Percentiles rank a stretch among this genome's conserved stretches.
Conservation (phyloP, 257 asterid genomes). For the Salvia splendens region DNA sequence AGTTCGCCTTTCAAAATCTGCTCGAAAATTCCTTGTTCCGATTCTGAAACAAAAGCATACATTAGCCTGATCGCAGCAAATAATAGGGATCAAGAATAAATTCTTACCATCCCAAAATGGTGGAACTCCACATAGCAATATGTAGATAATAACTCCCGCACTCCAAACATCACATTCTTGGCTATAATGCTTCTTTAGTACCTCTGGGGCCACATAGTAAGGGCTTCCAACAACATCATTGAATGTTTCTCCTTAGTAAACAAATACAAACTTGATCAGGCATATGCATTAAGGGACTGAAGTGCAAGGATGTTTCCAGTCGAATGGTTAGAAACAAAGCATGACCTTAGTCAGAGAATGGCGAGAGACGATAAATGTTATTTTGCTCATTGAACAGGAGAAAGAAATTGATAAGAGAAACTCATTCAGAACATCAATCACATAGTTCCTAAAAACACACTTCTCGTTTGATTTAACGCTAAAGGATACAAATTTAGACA, state of each 20-base stretch:
- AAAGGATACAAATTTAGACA: too few species aligned
- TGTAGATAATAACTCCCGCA: conserved; percentile 74
- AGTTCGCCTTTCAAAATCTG: conserved; percentile 64
- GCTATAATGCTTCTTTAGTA: conserved; percentile 57
- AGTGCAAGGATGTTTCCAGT: not conserved
- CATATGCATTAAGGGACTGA: not conserved
- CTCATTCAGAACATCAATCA: not conserved
- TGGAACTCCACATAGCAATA: conserved; percentile 67
- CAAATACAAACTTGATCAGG: conserved; percentile 14
- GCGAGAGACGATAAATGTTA: too few species aligned
- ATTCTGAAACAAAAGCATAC: conserved; percentile 42
- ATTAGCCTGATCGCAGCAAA: conserved; percentile 11
- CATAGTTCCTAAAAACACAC: not conserved
- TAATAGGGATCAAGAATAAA: conserved; percentile 1
- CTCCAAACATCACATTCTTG: conserved; percentile 78
- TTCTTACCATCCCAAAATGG: conserved; percentile 78
- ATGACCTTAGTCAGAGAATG: not conserved
- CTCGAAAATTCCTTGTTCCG: conserved; percentile 69
- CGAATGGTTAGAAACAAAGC: not conserved
- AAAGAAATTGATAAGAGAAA: conserved; percentile 4
- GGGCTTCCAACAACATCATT: conserved; percentile 74
- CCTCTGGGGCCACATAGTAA: conserved; percentile 81
- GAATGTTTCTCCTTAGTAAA: conserved; percentile 51
- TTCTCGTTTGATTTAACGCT: not conserved
- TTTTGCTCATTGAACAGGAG: not conserved